Evolutionary conservation across 768 basidiomycete genomes (phyloP).

Genomic region (Boletellus sp.): DNA sequence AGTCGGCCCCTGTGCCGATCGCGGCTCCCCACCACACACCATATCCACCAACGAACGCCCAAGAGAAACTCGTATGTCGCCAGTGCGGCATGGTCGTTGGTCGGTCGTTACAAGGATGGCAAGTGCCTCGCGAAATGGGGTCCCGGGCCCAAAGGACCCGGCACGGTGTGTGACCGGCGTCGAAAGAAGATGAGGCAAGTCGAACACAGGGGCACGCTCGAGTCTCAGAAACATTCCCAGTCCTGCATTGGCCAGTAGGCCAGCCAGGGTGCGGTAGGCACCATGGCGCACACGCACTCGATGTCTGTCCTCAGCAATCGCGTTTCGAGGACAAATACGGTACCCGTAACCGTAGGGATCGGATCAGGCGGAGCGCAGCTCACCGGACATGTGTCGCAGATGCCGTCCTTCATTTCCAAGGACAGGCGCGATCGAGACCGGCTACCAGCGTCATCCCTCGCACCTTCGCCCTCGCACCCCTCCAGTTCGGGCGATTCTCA

Average conservation of each 20-base stretch:
- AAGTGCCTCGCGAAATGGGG: slow-evolving; percentile 90
- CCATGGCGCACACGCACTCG: slow-evolving; percentile 19
- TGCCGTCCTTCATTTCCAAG: slow-evolving; percentile 25
- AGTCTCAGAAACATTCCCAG: slow-evolving; percentile 32
- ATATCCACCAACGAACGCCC: slow-evolving; percentile 42
- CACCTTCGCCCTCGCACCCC: slow-evolving; percentile 13
- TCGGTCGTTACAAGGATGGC: slow-evolving; percentile 77
- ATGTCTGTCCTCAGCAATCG: slow-evolving; percentile 20
- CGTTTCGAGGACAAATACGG: slow-evolving; percentile 29
- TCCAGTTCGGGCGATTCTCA: slow-evolving; percentile 14
- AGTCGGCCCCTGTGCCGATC: neutral
- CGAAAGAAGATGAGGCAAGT: slow-evolving; percentile 86
- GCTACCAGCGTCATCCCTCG: slow-evolving; percentile 24
- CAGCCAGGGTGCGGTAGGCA: slow-evolving; percentile 1
- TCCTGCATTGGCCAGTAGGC: slow-evolving; percentile 14
- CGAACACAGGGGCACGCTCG: slow-evolving; percentile 67
- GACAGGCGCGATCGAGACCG: slow-evolving; percentile 27
- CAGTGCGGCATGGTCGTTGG: slow-evolving; percentile 67
- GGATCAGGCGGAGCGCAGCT: slow-evolving; percentile 25
- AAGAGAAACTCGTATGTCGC: slow-evolving; percentile 72
- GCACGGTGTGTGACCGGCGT: slow-evolving; percentile 82
- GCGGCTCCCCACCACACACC: slow-evolving; percentile 12
- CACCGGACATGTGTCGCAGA: slow-evolving; percentile 21
- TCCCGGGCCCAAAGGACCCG: slow-evolving; percentile 78
- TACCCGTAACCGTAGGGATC: slow-evolving; percentile 28